phyloP scores from a whole-genome alignment of 208 protist genomes.

The Acanthamoeba royreba region DNA sequence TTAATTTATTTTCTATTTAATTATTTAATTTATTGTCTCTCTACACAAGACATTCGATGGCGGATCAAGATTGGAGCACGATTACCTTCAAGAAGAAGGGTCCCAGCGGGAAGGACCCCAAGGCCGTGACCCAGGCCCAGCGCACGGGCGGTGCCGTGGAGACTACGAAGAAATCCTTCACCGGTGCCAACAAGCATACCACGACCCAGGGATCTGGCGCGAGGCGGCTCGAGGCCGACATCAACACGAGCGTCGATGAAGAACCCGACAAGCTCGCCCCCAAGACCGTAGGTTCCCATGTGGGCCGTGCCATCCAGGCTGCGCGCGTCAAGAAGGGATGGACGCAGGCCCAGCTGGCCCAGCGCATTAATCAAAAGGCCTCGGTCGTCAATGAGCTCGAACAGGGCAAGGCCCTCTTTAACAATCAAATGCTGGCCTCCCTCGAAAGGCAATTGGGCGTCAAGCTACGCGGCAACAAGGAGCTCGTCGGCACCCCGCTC shows the following conservation, averaged over 20 bases:
- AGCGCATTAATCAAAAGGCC: constrained; percentile 27
- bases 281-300: neutral
- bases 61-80: neutral
- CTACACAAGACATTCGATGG: no score
- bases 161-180: neutral
- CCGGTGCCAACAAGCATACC: neutral
- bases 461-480: constrained; percentile 10
- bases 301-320: neutral
- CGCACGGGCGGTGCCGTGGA: neutral
- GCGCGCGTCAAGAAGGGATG: neutral
- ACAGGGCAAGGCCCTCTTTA: constrained; percentile 15
- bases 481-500: neutral
- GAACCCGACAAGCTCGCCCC: constrained; percentile 11
- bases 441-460: neutral
- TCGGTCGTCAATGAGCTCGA: constrained; percentile 19
- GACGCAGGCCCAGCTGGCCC: neutral
- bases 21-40: no score
- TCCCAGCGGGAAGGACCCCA: constrained; percentile 5
- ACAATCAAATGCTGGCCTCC: neutral
- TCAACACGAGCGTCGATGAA: neutral
- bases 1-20: no score
- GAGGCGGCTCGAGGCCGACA: neutral
- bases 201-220: neutral
- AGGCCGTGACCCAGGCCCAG: neutral
- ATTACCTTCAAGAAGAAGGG: neutral